Evolutionary conservation across 2,329 filamentous ascomycete species (phyloP), one percentile per base, ranked within the genome.

Genomic region (Botrytis porri): DNA sequence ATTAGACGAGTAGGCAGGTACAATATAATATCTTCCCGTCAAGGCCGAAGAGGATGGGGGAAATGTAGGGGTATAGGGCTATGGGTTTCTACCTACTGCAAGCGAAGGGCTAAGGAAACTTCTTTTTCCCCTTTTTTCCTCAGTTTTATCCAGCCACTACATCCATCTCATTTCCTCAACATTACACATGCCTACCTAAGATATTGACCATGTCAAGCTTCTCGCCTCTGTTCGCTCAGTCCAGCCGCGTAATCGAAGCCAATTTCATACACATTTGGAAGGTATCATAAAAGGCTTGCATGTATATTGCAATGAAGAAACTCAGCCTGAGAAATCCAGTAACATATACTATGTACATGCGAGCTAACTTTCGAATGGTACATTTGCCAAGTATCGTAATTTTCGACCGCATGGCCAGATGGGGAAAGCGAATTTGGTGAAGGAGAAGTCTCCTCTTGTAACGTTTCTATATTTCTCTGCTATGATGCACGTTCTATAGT

Each of bases 401-500:
- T 43, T 22, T 37, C 35, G 29, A 61, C 39, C 22, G 32, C 62
- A n/a, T 45, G 41, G 54, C 39, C 54, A 70, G 54, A 62, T 62
- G 51, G 14, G 67, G 54, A 70, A 70, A 70, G 54, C 4, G 22
- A 45, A 45, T 10, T 25, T n/a, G 18, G n/a, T n/a, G 67, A 70
- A 70, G 57, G 67, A 45, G 67, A 70, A 60, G 51, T 60, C 57
- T 70, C 16, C 57, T 43, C 54, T 45, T 37, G 54, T 45, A 45
- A 70, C 8, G 39, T 61, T 70, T 70, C 67, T 70, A 61, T 70
- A 70, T 45, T n/a, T 35, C 54, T 70, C 57, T 45, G 67, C 57
- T 45, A n/a, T 60, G 37, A 45, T 70, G 20, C 54, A 37, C 67
- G 29, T 45, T 70, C 54, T 61, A 3, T 61, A n/a, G 20, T 61